Evolutionary conservation across 345 rosid genomes (phyloP).

Genomic region (Conringia planisiliqua): DNA sequence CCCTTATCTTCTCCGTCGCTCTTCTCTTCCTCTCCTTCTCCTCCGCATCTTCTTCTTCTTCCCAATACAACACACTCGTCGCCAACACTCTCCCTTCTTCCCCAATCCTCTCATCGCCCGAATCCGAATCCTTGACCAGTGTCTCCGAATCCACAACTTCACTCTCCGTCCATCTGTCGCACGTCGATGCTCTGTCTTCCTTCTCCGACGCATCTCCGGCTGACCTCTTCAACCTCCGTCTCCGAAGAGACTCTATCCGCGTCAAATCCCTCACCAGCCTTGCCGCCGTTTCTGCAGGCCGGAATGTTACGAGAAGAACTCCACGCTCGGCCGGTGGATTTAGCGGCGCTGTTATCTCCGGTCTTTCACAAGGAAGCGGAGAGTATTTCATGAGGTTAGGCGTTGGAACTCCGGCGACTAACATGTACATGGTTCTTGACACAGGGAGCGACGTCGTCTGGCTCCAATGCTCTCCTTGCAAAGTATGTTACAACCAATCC

Average conservation of each 20-base stretch:
- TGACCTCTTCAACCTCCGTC: constrained; percentile 62
- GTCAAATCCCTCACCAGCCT: constrained; percentile 41
- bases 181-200: constrained; percentile 63
- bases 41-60: constrained; percentile 17
- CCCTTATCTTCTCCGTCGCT: constrained; percentile 35
- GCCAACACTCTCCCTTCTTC: constrained; percentile 45
- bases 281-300: constrained; percentile 30
- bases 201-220: constrained; percentile 41
- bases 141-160: constrained; percentile 27
- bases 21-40: constrained; percentile 27
- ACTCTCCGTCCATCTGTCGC: constrained; percentile 50
- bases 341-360: constrained; percentile 73
- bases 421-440: constrained; percentile 76
- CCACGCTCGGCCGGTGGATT: constrained; percentile 41
- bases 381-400: constrained; percentile 95
- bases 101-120: constrained; percentile 44
- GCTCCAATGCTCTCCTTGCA: constrained; percentile 92
- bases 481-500: constrained; percentile 72
- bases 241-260: constrained; percentile 63
- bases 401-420: constrained; percentile 77
- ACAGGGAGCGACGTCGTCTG: constrained; percentile 96
- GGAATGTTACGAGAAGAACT: constrained; percentile 3
- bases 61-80: constrained; percentile 42
- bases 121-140: constrained; percentile 16
- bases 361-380: constrained; percentile 88